Evolutionary conservation across 1,284 basidiomycete genomes (phyloP).

Genomic region (Bondarzewia mesenterica): DNA sequence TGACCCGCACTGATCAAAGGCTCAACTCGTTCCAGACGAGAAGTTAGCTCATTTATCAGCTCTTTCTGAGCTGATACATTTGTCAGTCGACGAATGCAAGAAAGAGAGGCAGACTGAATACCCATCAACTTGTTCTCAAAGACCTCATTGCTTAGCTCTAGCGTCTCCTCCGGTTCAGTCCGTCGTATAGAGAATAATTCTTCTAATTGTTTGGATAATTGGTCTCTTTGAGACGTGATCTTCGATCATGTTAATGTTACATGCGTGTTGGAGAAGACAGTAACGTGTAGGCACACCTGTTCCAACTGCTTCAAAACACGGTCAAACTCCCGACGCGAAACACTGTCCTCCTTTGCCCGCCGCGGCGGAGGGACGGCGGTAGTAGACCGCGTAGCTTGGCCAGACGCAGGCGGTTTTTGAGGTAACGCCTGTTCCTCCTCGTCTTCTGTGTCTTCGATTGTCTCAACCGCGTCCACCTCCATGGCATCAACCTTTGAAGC

Average conservation of each 20-base stretch:
- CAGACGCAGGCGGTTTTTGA: conserved; percentile 3
- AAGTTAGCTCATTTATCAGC: conserved; percentile 49
- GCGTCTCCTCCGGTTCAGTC: conserved; percentile 53
- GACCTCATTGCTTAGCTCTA: conserved; percentile 37
- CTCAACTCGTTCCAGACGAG: conserved; percentile 43
- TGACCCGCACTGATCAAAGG: conserved; percentile 41
- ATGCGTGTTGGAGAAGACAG: background rate
- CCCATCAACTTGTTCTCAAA: conserved; percentile 45
- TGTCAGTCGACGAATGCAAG: background rate
- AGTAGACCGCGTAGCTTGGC: conserved; percentile 6
- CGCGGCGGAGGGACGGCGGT: conserved; percentile 1
- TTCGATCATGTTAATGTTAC: conserved; percentile 8
- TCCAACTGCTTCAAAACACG: conserved; percentile 16
- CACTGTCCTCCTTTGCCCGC: conserved; percentile 11
- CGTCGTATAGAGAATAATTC: conserved; percentile 45
- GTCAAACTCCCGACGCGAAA: conserved; percentile 13
- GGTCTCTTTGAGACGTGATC: conserved; percentile 21
- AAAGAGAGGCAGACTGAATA: conserved; percentile 20
- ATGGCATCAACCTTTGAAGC: conserved; percentile 1
- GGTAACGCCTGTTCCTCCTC: conserved; percentile 7
- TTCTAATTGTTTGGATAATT: conserved; percentile 37
- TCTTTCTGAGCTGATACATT: conserved; percentile 41
- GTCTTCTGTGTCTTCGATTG: conserved; percentile 9
- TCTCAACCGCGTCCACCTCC: background rate
- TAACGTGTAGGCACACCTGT: conserved; percentile 12